phyloP scores from a whole-genome alignment of 345 rosid species.

The Boechera divaricarpa region DNA sequence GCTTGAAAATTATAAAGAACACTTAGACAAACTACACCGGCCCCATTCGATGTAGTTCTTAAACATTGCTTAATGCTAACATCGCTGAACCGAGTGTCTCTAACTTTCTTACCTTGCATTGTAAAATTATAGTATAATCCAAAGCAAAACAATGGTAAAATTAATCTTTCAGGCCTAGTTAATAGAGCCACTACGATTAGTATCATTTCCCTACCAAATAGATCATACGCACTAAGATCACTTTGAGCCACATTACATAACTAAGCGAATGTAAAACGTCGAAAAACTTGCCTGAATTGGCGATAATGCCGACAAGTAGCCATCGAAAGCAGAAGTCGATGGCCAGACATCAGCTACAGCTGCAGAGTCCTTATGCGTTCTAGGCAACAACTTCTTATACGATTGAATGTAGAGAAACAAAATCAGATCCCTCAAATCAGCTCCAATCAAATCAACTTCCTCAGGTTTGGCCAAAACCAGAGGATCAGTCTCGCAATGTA shows the following conservation, averaged over 20 bases:
- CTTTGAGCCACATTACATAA: slow-evolving; percentile 32
- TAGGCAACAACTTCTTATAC: slow-evolving; percentile 84
- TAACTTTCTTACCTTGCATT: slow-evolving; percentile 1
- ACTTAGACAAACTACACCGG: neutral
- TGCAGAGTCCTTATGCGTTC: slow-evolving; percentile 89
- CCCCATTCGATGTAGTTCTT: neutral
- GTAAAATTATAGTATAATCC: neutral
- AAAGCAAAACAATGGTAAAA: neutral
- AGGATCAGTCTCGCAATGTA: slow-evolving; percentile 78
- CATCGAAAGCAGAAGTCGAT: slow-evolving; percentile 96
- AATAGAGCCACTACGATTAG: neutral
- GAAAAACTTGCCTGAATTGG: slow-evolving; percentile 79
- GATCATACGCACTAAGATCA: slow-evolving; percentile 22
- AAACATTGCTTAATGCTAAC: slow-evolving; percentile 7
- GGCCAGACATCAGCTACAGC: slow-evolving; percentile 99
- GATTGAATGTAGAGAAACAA: slow-evolving; percentile 90
- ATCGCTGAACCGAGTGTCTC: neutral
- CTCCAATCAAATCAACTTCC: slow-evolving; percentile 69
- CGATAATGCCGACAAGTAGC: slow-evolving; percentile 87
- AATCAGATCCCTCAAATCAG: slow-evolving; percentile 85
- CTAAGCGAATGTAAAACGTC: neutral
- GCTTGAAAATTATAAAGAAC: neutral
- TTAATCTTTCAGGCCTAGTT: neutral
- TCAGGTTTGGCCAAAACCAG: slow-evolving; percentile 58
- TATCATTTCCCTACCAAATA: neutral